Percentiles rank a stretch among this genome's conserved stretches.
These are phyloP conservation scores for Populus hybrid DNA, from an alignment of 441 rosid species.

Conservation along the genomic window DNA sequence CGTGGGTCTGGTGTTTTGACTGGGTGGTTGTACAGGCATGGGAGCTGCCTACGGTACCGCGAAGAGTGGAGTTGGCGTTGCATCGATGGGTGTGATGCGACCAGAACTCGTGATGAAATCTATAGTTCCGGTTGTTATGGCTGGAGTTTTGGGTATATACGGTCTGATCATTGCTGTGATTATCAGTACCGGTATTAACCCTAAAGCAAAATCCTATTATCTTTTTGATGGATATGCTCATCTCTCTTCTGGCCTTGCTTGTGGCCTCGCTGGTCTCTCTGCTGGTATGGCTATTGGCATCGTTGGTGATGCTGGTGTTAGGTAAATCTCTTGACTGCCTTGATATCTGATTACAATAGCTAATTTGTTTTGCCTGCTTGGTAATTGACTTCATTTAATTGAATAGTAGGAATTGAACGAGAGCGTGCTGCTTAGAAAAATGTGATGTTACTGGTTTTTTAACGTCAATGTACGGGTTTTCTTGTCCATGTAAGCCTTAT, in stretches of 20 bases:
- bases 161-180: constrained; percentile 68
- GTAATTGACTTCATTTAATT: neutral
- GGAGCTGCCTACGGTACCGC: constrained; percentile 57
- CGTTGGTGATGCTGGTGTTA: constrained; percentile 60
- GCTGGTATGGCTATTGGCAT: constrained; percentile 70
- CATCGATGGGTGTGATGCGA: constrained; percentile 70
- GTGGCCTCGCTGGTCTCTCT: constrained; percentile 70
- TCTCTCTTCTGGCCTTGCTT: constrained; percentile 66
- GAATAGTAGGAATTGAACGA: neutral
- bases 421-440: neutral
- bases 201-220: constrained; percentile 21
- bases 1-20: constrained; percentile 15
- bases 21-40: constrained; percentile 42
- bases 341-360: neutral
- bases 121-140: constrained; percentile 69
- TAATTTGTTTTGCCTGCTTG: neutral
- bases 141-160: constrained; percentile 64
- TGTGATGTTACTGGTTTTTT: neutral
- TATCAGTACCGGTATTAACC: constrained; percentile 61
- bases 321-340: constrained; percentile 24
- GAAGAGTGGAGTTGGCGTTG: constrained; percentile 37
- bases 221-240: constrained; percentile 68
- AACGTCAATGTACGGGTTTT: neutral
- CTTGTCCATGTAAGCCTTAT: neutral
- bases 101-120: constrained; percentile 72